Conservation (phyloP, 2,329 filamentous ascomycete genomes). For the Leptographium lundbergii region DNA sequence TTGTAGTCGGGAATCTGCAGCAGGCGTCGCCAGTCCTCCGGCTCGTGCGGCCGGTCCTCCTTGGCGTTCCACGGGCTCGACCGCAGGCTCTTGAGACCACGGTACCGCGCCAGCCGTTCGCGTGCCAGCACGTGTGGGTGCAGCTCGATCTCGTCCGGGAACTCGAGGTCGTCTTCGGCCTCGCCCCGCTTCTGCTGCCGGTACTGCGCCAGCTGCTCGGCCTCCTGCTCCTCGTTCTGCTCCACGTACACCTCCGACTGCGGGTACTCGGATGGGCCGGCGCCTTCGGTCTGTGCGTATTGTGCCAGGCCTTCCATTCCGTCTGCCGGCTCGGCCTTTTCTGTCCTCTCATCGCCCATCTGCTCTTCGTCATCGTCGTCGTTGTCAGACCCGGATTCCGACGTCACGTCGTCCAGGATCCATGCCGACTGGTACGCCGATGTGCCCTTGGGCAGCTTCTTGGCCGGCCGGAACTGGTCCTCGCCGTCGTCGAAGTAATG, state of each 20-base stretch:
- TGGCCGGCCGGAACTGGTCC: conserved; percentile 48
- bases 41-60: conserved; percentile 77
- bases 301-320: conserved; percentile 59
- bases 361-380: conserved; percentile 63
- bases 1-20: conserved; percentile 86
- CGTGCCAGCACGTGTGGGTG: conserved; percentile 75
- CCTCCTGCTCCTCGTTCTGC: conserved; percentile 69
- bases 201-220: conserved; percentile 69
- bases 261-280: conserved; percentile 75
- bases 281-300: conserved; percentile 54
- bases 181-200: conserved; percentile 67
- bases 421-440: conserved; percentile 91
- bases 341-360: conserved; percentile 40
- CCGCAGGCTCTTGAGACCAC: conserved; percentile 82
- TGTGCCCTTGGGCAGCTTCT: conserved; percentile 75
- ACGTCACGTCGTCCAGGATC: conserved; percentile 69
- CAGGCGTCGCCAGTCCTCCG: conserved; percentile 77
- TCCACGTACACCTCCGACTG: conserved; percentile 86
- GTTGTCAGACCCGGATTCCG: conserved; percentile 73
- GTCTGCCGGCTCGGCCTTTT: conserved; percentile 57
- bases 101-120: conserved; percentile 74
- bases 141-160: conserved; percentile 93
- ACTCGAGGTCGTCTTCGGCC: conserved; percentile 86
- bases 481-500: conserved; percentile 96
- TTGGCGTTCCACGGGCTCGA: conserved; percentile 81